A percentile compares a stretch with the other conserved stretches of the same genome.
These are phyloP conservation scores for Triticum dicoccoides DNA, from an alignment of 176 grass and related monocot genomes.

Conservation along the genomic window DNA sequence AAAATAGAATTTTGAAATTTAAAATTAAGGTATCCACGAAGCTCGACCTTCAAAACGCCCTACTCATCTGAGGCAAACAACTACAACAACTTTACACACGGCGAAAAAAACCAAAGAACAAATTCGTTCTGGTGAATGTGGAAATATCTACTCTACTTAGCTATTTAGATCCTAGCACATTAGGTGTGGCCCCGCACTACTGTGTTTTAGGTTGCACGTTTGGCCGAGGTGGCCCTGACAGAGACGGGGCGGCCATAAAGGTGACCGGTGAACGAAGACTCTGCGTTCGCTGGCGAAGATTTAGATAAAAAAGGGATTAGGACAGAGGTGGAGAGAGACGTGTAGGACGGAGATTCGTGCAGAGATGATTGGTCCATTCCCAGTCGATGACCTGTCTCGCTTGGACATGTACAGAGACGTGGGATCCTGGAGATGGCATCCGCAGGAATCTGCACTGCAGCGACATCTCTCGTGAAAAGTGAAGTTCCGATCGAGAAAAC, in stretches of 20 bases:
- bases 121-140: background rate
- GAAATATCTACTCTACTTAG: background rate
- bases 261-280: background rate
- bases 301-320: background rate
- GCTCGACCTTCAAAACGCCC: no score
- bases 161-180: background rate
- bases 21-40: no score
- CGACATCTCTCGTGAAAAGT: background rate
- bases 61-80: no score
- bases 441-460: background rate
- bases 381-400: constrained; percentile 3
- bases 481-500: background rate
- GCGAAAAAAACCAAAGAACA: no score
- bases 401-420: constrained; percentile 2
- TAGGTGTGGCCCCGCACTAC: background rate
- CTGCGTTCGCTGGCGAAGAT: background rate
- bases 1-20: no score
- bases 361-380: background rate
- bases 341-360: background rate
- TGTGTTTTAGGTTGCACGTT: constrained; percentile 4
- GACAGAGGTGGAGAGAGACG: constrained; percentile 16
- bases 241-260: background rate
- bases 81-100: background rate
- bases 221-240: background rate
- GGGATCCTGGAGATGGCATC: background rate